These are phyloP conservation scores for Akanthomyces lecanii DNA, from an alignment of 2,329 filamentous ascomycete genomes.

Conservation along the genomic window DNA sequence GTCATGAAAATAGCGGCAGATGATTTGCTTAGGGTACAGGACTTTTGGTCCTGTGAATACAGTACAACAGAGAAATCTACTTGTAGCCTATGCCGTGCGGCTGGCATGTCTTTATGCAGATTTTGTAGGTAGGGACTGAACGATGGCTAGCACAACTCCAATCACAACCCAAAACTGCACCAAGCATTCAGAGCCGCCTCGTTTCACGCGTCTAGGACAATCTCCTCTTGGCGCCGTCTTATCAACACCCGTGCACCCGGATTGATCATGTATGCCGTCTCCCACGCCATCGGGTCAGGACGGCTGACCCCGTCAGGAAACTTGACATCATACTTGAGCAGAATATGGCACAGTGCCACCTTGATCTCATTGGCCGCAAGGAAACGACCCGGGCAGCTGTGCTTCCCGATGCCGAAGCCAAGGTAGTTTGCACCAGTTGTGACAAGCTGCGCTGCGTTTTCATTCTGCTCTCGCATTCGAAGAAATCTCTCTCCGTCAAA, in stretches of 20 bases:
- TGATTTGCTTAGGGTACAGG: too few species aligned
- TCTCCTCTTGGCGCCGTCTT: neutral
- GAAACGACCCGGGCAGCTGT: neutral
- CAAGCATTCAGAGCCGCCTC: neutral
- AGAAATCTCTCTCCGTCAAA: constrained; percentile 10
- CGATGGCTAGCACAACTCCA: neutral
- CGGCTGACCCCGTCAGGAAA: neutral
- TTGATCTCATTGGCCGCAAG: constrained; percentile 9
- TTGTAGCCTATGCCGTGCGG: neutral
- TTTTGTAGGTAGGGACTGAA: neutral
- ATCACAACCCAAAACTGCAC: neutral
- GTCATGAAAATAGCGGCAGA: too few species aligned
- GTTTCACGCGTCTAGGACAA: neutral
- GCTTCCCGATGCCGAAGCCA: constrained; percentile 5
- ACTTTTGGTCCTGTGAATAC: too few species aligned
- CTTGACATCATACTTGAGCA: constrained; percentile 4
- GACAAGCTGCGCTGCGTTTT: constrained; percentile 2
- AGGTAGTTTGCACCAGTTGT: constrained; percentile 1
- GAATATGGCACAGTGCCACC: neutral
- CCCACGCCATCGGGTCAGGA: neutral
- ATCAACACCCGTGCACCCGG: neutral
- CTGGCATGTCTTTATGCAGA: neutral
- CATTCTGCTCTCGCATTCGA: constrained; percentile 3
- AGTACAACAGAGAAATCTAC: neutral
- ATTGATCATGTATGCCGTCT: neutral